Evolutionary conservation across 306 rosid species (phyloP).

Genomic region (Senna tora): DNA sequence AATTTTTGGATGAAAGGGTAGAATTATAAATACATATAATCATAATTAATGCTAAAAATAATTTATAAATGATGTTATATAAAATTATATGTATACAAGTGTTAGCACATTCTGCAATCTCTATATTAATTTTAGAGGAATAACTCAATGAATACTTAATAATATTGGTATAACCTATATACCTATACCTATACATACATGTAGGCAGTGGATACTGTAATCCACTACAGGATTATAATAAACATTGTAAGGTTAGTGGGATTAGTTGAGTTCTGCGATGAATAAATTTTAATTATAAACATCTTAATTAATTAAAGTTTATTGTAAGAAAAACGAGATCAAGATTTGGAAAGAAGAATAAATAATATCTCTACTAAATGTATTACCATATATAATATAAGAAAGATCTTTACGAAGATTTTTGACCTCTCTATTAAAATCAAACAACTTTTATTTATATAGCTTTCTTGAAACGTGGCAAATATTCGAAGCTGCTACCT

Average conservation of each 20-base stretch:
- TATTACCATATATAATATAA: constrained; percentile 4
- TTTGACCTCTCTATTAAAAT: neutral
- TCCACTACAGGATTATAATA: constrained; percentile 5
- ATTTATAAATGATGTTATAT: too few relatives aligned
- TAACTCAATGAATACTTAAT: neutral
- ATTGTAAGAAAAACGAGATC: neutral
- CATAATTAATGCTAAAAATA: too few relatives aligned
- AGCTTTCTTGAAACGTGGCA: neutral
- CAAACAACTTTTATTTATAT: too few relatives aligned
- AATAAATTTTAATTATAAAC: too few relatives aligned
- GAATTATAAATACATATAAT: too few relatives aligned
- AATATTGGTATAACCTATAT: neutral
- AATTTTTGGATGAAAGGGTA: too few relatives aligned
- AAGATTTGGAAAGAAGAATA: neutral
- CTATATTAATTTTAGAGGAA: neutral
- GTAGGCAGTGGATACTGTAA: neutral
- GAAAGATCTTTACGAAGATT: neutral
- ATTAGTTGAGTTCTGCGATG: neutral
- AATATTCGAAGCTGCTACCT: neutral
- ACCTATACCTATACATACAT: neutral
- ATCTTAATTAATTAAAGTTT: neutral
- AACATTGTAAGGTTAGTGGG: neutral
- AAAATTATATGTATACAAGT: too few relatives aligned
- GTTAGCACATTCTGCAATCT: neutral
- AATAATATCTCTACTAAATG: neutral